Conservation (phyloP, 2,329 filamentous ascomycete species). For the Berkeleyomyces rouxiae region DNA sequence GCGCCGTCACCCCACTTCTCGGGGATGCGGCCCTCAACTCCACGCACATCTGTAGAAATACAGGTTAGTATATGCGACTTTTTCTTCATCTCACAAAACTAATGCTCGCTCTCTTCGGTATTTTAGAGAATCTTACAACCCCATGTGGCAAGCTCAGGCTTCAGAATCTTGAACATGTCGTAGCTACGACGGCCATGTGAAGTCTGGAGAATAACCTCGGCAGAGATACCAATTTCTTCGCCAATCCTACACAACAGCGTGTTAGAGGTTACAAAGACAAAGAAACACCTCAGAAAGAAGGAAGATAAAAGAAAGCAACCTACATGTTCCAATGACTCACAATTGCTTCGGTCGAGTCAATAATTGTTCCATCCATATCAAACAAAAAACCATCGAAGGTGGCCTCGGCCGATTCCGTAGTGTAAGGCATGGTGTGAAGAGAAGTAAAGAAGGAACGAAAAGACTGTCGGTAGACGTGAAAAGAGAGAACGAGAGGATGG, state of each 20-base stretch:
- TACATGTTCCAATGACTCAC: slow-evolving; percentile 61
- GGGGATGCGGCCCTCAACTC: slow-evolving; percentile 65
- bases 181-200: slow-evolving; percentile 85
- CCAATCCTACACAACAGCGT: slow-evolving; percentile 40
- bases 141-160: slow-evolving; percentile 77
- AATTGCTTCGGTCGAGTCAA: slow-evolving; percentile 64
- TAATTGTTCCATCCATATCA: slow-evolving; percentile 71
- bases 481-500: background rate
- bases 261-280: slow-evolving; percentile 24
- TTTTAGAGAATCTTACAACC: slow-evolving; percentile 50
- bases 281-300: background rate
- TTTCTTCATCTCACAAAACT: background rate
- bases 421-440: slow-evolving; percentile 19
- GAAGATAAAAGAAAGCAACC: slow-evolving; percentile 17
- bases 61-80: background rate
- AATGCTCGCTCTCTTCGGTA: background rate
- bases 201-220: slow-evolving; percentile 70
- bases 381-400: slow-evolving; percentile 44
- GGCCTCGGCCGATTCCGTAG: slow-evolving; percentile 28
- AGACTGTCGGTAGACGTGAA: background rate
- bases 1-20: slow-evolving; percentile 61
- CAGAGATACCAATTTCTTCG: slow-evolving; percentile 66
- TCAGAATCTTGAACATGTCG: slow-evolving; percentile 63
- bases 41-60: slow-evolving; percentile 48
- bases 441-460: background rate